A percentile compares a stretch with the other conserved stretches of the same genome.
Evolutionary conservation across 805 yeast species (phyloP).

Genomic region (Zygotorulaspora chibaensis): DNA sequence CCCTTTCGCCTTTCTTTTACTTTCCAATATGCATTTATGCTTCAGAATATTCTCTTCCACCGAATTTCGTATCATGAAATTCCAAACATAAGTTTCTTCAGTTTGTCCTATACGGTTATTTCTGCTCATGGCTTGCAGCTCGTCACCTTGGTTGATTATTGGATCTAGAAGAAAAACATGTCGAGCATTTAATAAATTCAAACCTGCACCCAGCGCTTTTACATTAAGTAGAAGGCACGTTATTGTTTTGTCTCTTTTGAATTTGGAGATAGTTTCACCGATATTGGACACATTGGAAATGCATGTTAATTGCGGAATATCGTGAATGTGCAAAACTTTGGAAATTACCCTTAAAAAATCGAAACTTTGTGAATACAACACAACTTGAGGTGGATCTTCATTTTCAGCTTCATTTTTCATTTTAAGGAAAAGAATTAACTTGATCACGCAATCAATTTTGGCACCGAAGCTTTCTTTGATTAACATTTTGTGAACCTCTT

Average conservation of each 20-base stretch:
- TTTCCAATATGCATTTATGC: conserved; percentile 30
- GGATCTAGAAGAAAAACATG: conserved; percentile 94
- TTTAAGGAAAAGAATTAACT: conserved; percentile 63
- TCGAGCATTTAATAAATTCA: conserved; percentile 86
- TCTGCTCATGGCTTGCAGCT: conserved; percentile 86
- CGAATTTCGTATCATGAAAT: conserved; percentile 75
- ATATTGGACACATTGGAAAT: conserved; percentile 44
- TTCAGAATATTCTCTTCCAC: conserved; percentile 83
- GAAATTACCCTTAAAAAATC: conserved; percentile 65
- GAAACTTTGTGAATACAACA: conserved; percentile 87
- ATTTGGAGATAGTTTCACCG: conserved; percentile 40
- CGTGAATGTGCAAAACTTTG: conserved; percentile 57
- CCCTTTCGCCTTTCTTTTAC: conserved; percentile 13
- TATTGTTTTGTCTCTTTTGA: conserved; percentile 55
- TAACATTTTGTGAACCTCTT: conserved; percentile 43
- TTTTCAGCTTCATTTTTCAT: conserved; percentile 41
- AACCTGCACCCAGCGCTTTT: conserved; percentile 82
- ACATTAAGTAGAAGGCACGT: conserved; percentile 87
- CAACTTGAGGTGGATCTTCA: conserved; percentile 57
- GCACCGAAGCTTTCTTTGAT: conserved; percentile 65
- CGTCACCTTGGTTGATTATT: conserved; percentile 78
- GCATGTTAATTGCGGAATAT: conserved; percentile 41
- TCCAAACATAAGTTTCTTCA: conserved; percentile 82
- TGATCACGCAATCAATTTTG: conserved; percentile 77
- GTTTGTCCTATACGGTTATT: conserved; percentile 91